Evolutionary conservation across 1,284 basidiomycete species (phyloP), one percentile per base, ranked within the genome.

Genomic region (Apiotrichum porosum): DNA sequence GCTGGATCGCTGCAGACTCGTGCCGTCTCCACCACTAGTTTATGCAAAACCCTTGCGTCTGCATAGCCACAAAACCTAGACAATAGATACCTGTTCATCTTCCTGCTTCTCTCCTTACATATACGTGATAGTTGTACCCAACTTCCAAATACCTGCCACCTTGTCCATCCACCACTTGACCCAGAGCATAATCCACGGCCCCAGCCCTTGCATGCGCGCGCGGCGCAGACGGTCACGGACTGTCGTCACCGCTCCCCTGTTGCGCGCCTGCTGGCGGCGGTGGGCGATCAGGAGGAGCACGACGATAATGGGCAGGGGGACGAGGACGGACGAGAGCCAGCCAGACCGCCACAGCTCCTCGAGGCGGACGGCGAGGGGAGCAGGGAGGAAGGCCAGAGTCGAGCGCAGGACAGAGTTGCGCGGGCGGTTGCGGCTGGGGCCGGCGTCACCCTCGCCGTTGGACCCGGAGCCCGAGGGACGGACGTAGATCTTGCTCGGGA

Each of bases 41-140:
- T n/a, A n/a, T n/a, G n/a, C n/a, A n/a, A n/a, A n/a, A n/a, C n/a
- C n/a, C n/a, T n/a, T n/a, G n/a, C n/a, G n/a, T n/a, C n/a, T n/a
- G n/a, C n/a, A n/a, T n/a, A n/a, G n/a, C n/a, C n/a, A n/a, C n/a
- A n/a, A n/a, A n/a, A n/a, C n/a, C n/a, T n/a, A n/a, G n/a, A n/a
- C n/a, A n/a, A n/a, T n/a, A n/a, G n/a, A n/a, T n/a, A n/a, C n/a
- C n/a, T n/a, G n/a, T n/a, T n/a, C n/a, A n/a, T n/a, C n/a, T n/a
- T n/a, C n/a, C n/a, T n/a, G n/a, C n/a, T n/a, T n/a, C n/a, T n/a
- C n/a, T n/a, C n/a, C n/a, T n/a, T 54, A 71, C 18, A 71, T 50
- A 44, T 69, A 71, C 2, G 69, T 70, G 32, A 71, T 69, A 3
- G 68, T 70, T 4, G 68, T 71, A 3, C 65, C 69, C 47, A 71